Evolutionary conservation across 2,329 filamentous ascomycete species (phyloP), one percentile per base, ranked within the genome.

Genomic region (Colletotrichum ledebouriae): DNA sequence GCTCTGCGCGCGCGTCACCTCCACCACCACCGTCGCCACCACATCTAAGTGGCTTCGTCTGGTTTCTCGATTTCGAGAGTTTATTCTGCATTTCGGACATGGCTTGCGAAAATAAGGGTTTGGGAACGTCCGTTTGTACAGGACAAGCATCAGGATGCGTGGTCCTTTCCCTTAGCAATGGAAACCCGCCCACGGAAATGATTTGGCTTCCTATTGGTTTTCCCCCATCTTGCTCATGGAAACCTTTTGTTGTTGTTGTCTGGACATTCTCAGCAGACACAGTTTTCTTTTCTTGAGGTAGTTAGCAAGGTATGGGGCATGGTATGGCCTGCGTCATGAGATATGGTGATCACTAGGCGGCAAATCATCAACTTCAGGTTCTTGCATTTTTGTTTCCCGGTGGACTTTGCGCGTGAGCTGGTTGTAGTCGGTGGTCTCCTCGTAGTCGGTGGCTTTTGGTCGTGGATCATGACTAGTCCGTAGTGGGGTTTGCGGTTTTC

Each of bases 1-100:
- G 34, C 29, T 22, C 37, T 69, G 56, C 61, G 61, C 25, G 62
- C 63, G 69, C 75, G 73, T 41, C 80, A 82, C 68, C 70, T 80
- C 41, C 81, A 82, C 74, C 76, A 78, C 55, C 84, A 83, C 71
- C 78, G 76, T 50, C 79, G 80, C 61, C 68, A 71, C 62, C 69
- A 69, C 56, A 34, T 56, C n/a, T 69, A 69, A 62, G 56, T 50
- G 61, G 50, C 22, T 13, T 17, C 41, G 34, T 7, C 49, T 68
- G 20, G 15, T 46, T 58, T 46, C 13, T 56, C 52, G 17, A 47
- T 64, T 46, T 59, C 47, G 25, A 22, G 60, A 63, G 53, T 58
- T 34, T 29, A 22, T 42, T 37, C 55, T 59, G 53, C 61, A 29
- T 60, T 50, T 57, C 44, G 55, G 57, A 42, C 41, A 42, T 29